Percentiles rank a stretch among this genome's conserved stretches.
Evolutionary conservation across 2,329 filamentous ascomycete species (phyloP).

Genomic region (Tolypocladium amazonense): DNA sequence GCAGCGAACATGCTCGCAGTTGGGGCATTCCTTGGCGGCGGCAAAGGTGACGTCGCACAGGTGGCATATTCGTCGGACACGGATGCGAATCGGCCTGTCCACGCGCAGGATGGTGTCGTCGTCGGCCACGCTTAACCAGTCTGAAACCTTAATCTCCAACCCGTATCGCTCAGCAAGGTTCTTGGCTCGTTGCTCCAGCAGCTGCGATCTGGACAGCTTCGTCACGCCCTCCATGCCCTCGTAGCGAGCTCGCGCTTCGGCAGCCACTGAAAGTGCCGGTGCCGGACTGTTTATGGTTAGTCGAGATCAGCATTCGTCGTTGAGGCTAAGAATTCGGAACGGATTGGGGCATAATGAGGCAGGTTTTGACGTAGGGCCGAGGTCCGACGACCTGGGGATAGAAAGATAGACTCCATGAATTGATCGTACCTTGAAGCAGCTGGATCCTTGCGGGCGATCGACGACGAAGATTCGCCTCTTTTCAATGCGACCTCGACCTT

Average conservation of each 20-base stretch:
- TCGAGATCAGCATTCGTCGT: neutral
- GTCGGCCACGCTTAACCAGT: constrained; percentile 37
- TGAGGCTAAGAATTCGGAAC: neutral
- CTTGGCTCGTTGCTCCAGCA: constrained; percentile 46
- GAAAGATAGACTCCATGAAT: neutral
- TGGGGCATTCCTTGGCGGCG: constrained; percentile 58
- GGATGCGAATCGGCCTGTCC: constrained; percentile 68
- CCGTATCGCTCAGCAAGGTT: constrained; percentile 45
- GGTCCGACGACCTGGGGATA: neutral
- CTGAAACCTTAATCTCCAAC: constrained; percentile 41
- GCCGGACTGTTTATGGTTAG: neutral
- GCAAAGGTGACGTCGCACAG: constrained; percentile 68
- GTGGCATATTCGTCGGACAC: constrained; percentile 72
- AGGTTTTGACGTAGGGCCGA: neutral
- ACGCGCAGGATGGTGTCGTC: constrained; percentile 51
- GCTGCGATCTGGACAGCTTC: constrained; percentile 35
- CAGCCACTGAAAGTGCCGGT: constrained; percentile 6
- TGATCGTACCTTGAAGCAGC: neutral
- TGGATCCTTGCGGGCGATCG: neutral
- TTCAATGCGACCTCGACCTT: constrained; percentile 40
- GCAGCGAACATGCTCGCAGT: constrained; percentile 73
- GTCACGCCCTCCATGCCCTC: constrained; percentile 20
- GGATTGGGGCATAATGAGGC: neutral
- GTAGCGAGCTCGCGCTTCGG: constrained; percentile 16
- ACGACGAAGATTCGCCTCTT: constrained; percentile 25